Evolutionary conservation across 345 rosid species (phyloP).

Genomic region (Camelina sativa): DNA sequence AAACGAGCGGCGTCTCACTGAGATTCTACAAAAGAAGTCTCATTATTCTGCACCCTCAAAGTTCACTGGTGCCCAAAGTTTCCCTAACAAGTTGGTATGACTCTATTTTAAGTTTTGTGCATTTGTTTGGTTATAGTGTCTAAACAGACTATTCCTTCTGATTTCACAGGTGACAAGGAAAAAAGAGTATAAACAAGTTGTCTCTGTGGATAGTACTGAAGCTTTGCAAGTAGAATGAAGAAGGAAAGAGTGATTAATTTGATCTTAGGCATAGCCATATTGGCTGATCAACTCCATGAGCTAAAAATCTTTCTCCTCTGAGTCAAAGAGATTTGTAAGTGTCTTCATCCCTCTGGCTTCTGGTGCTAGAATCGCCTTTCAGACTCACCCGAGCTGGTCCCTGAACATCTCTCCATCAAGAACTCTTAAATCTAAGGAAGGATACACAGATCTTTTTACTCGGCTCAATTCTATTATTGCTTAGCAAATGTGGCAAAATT

Average conservation of each 20-base stretch:
- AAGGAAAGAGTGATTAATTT: slow-evolving; percentile 25
- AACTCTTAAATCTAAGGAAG: neutral
- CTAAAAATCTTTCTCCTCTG: neutral
- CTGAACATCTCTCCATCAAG: slow-evolving; percentile 22
- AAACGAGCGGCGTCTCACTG: slow-evolving; percentile 69
- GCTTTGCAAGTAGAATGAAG: slow-evolving; percentile 38
- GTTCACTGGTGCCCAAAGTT: slow-evolving; percentile 26
- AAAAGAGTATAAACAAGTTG: slow-evolving; percentile 39
- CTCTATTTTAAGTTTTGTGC: neutral
- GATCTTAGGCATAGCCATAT: slow-evolving; percentile 24
- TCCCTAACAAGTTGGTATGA: slow-evolving; percentile 43
- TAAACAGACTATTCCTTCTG: slow-evolving; percentile 1
- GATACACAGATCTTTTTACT: neutral
- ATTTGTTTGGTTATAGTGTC: slow-evolving; percentile 1
- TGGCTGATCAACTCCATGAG: slow-evolving; percentile 19
- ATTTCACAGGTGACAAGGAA: slow-evolving; percentile 36
- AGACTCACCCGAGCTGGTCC: slow-evolving; percentile 8
- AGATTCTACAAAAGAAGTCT: slow-evolving; percentile 59
- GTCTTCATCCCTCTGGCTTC: neutral
- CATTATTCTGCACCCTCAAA: slow-evolving; percentile 45
- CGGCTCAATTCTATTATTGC: slow-evolving; percentile 9
- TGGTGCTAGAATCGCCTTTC: slow-evolving; percentile 3
- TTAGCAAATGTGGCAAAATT: slow-evolving; percentile 1
- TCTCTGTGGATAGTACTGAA: slow-evolving; percentile 26
- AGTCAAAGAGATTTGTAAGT: slow-evolving; percentile 1